Base-by-base conservation (phyloP, 192 early-diverging fungal species). In the Spizellomyces punctatus region DNA sequence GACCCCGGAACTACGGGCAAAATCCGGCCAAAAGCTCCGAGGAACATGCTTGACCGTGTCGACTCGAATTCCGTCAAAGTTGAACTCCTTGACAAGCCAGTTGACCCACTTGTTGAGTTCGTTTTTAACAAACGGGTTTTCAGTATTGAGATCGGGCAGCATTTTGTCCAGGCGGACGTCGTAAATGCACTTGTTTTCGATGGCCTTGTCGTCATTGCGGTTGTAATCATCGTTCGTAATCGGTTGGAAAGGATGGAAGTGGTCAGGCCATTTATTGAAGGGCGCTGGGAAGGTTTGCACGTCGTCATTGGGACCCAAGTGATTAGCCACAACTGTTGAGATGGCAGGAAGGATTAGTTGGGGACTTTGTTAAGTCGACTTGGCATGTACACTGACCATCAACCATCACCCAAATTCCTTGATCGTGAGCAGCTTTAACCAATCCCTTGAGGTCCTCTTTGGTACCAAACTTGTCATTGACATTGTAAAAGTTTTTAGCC, bases 391-490 rank as follows among this genome's bases (percentile, higher is more conserved):
- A 54, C 50, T 54, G 14, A 54, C 50, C 59, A 9, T 83, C 81
- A 17, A 83, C 71, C 82, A 83, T 83, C 19, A 83, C 72, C 36
- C 46, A 82, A 12, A 67, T 58, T 8, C 21, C 48, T 8, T 41
- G 47, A 6, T 75, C 48, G 46, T 83, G 83, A n/a, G 78, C 77
- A 16, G 66, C 83, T 6, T 17, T 21, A 3, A 83, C 70, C 14
- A 84, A 52, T 10, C 64, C 55, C n/a, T 57, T 42, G 9, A 84
- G 52, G 6, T 84, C 83, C 36, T 82, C 12, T 14, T 59, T 47
- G 3, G 81, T 72, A 10, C 83, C 83, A 77, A 86, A 84, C 22
- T 85, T 63, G 17, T 42, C 10, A 58, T 86, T 83, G 10, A 86
- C 41, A 17, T 46, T 17, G n/a, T 76, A 45, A 22, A 86, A 70